These are phyloP conservation scores for Geotrichum histeridarum DNA, from an alignment of 1,139 yeast genomes.

Conservation along the genomic window DNA sequence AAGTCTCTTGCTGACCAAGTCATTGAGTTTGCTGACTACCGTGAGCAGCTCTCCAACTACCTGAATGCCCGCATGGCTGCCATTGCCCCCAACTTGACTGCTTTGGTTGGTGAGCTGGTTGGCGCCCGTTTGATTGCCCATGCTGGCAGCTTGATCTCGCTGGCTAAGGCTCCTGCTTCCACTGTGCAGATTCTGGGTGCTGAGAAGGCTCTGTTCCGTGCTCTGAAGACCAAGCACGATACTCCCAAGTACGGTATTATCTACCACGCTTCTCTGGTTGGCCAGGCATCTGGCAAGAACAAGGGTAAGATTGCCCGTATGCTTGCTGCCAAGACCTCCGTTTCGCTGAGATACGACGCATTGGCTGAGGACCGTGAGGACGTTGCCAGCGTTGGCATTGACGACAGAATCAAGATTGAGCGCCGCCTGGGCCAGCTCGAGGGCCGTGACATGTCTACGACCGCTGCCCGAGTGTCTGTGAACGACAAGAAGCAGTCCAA, in stretches of 20 bases:
- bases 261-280: slow-evolving; percentile 95
- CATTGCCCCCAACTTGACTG: slow-evolving; percentile 95
- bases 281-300: slow-evolving; percentile 95
- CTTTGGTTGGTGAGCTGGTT: slow-evolving; percentile 94
- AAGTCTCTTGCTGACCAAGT: slow-evolving; percentile 90
- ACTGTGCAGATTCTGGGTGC: slow-evolving; percentile 98
- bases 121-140: slow-evolving; percentile 98
- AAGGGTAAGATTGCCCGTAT: slow-evolving; percentile 99
- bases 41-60: slow-evolving; percentile 81
- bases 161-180: slow-evolving; percentile 97
- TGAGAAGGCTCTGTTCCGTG: slow-evolving; percentile 97
- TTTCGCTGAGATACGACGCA: slow-evolving; percentile 93
- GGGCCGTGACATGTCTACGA: slow-evolving; percentile 57
- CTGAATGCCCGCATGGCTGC: slow-evolving; percentile 93
- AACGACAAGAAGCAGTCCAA: slow-evolving; percentile 31
- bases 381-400: slow-evolving; percentile 87
- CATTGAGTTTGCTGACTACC: slow-evolving; percentile 86
- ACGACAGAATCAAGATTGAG: slow-evolving; percentile 90
- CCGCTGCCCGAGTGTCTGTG: slow-evolving; percentile 31
- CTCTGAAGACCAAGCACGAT: slow-evolving; percentile 95
- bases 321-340: slow-evolving; percentile 97
- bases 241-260: slow-evolving; percentile 98
- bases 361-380: slow-evolving; percentile 90
- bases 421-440: slow-evolving; percentile 90
- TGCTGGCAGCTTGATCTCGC: slow-evolving; percentile 93